Evolutionary conservation across 1,284 basidiomycete genomes (phyloP).

Genomic region (Boletellus deceptivus): DNA sequence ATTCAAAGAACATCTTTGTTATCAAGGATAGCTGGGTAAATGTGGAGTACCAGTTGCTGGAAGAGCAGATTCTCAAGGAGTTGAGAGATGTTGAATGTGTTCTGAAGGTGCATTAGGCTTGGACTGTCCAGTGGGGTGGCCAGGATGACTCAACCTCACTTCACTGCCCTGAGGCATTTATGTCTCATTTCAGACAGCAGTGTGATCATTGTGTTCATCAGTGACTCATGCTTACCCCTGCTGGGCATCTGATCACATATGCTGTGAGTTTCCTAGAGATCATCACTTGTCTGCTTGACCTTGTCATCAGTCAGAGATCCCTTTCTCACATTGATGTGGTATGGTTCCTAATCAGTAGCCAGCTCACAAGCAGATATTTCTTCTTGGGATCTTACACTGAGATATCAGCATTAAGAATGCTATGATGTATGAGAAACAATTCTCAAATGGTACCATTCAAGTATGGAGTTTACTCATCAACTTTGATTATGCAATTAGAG

Average conservation of each 20-base stretch:
- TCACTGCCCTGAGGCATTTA: not conserved
- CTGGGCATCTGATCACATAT: not conserved
- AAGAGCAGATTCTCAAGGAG: not conserved
- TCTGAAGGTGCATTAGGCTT: not conserved
- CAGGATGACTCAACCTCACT: not conserved
- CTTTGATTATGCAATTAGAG: not conserved
- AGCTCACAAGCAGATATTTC: not conserved
- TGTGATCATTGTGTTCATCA: not conserved
- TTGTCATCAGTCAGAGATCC: not conserved
- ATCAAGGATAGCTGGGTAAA: constrained; percentile 1
- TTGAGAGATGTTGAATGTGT: not conserved
- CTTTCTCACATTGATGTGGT: no score
- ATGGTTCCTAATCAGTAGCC: not conserved
- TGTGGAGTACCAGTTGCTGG: not conserved
- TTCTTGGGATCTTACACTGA: not conserved
- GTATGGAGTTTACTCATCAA: not conserved
- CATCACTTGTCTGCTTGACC: not conserved
- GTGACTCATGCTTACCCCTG: not conserved
- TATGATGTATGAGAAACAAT: constrained; percentile 1
- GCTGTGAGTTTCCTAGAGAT: not conserved
- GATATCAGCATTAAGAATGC: constrained; percentile 1
- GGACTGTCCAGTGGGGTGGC: not conserved
- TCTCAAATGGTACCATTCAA: not conserved
- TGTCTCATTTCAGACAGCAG: not conserved
- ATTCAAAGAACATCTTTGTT: not conserved